Evolutionary conservation across 2,329 filamentous ascomycete genomes (phyloP).

Genomic region (Exophiala dermatitidis): DNA sequence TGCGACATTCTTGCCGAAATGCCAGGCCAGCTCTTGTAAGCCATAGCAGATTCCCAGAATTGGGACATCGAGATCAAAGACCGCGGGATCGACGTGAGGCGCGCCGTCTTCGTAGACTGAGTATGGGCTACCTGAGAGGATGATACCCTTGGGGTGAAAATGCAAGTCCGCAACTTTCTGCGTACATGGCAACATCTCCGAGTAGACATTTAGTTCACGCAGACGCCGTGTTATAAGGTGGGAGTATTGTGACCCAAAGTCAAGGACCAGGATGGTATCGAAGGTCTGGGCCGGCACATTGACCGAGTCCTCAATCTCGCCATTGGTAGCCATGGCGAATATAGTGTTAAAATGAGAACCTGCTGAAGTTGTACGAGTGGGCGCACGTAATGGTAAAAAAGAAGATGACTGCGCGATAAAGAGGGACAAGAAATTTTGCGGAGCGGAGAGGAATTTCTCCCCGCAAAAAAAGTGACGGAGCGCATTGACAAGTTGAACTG

Average conservation of each 20-base stretch:
- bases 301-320: slow-evolving; percentile 19
- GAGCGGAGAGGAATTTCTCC: slow-evolving; percentile 6
- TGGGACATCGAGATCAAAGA: slow-evolving; percentile 67
- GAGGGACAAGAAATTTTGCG: slow-evolving; percentile 4
- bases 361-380: slow-evolving; percentile 3
- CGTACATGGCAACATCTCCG: slow-evolving; percentile 82
- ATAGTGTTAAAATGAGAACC: not conserved
- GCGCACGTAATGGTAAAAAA: slow-evolving; percentile 1
- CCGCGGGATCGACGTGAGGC: slow-evolving; percentile 71
- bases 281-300: slow-evolving; percentile 31
- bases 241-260: slow-evolving; percentile 55
- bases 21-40: slow-evolving; percentile 66
- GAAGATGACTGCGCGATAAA: slow-evolving; percentile 1
- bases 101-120: slow-evolving; percentile 76
- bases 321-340: slow-evolving; percentile 25
- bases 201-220: slow-evolving; percentile 72
- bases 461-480: slow-evolving; percentile 7
- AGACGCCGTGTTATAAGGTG: slow-evolving; percentile 70
- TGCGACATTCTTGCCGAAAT: slow-evolving; percentile 58
- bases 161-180: slow-evolving; percentile 68
- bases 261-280: slow-evolving; percentile 33
- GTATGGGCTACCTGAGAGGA: slow-evolving; percentile 64
- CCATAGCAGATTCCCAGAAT: slow-evolving; percentile 58
- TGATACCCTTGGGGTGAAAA: slow-evolving; percentile 77
- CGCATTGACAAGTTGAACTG: not conserved